Percentiles rank a stretch among this genome's conserved stretches.
Conservation (phyloP, 805 yeast genomes). For the Wickerhamomyces xylosicus region DNA sequence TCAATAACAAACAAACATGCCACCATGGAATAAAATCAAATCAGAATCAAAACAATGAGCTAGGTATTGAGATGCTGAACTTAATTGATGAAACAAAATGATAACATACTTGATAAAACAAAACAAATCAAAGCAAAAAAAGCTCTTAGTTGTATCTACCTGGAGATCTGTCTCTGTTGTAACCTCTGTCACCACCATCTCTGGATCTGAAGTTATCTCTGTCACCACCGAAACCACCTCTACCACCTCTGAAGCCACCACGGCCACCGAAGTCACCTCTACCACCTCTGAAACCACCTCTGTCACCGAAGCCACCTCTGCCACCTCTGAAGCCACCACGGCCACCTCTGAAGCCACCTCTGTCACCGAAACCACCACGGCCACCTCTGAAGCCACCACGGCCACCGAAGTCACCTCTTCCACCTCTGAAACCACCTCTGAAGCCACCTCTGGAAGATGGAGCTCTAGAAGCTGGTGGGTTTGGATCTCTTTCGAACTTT, state of each 20-base stretch:
- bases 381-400: slow-evolving; percentile 34
- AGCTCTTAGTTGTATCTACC: slow-evolving; percentile 46
- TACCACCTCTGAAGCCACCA: slow-evolving; percentile 29
- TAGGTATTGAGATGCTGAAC: not conserved
- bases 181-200: slow-evolving; percentile 26
- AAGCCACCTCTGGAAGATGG: slow-evolving; percentile 32
- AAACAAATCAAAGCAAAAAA: too few relatives aligned
- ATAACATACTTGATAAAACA: too few relatives aligned
- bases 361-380: slow-evolving; percentile 25
- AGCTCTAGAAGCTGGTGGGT: slow-evolving; percentile 38
- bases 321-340: slow-evolving; percentile 29
- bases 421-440: slow-evolving; percentile 27
- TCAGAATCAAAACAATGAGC: too few relatives aligned
- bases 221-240: slow-evolving; percentile 24
- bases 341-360: slow-evolving; percentile 26
- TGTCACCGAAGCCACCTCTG: slow-evolving; percentile 29
- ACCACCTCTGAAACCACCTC: slow-evolving; percentile 36
- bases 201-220: slow-evolving; percentile 20
- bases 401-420: slow-evolving; percentile 30
- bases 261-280: slow-evolving; percentile 28
- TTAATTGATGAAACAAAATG: not conserved
- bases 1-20: not conserved
- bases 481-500: slow-evolving; percentile 68
- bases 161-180: slow-evolving; percentile 68
- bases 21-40: not conserved